Conservation (phyloP, 2,329 filamentous ascomycete species). For the Pseudogymnoascus sp. region DNA sequence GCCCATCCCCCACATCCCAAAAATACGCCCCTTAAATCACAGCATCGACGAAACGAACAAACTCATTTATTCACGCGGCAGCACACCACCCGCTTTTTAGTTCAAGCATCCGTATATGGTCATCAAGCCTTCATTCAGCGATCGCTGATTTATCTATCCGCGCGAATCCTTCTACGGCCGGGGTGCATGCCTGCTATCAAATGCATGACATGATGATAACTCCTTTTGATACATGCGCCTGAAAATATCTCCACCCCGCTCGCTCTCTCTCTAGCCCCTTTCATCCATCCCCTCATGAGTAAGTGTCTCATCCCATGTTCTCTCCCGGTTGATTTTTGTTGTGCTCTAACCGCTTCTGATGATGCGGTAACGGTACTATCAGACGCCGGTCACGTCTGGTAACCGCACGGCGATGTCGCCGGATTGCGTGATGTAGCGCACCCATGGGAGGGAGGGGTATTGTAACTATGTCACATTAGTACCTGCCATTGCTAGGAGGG, state of each 20-base stretch:
- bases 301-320: not conserved
- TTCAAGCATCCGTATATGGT: too few relatives aligned
- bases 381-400: constrained; percentile 53
- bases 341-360: not conserved
- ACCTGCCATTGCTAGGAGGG: too few relatives aligned
- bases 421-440: constrained; percentile 96
- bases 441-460: constrained; percentile 97
- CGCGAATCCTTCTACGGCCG: not conserved
- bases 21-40: too few relatives aligned
- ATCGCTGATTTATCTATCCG: not conserved
- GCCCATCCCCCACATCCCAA: too few relatives aligned
- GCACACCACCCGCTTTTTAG: too few relatives aligned
- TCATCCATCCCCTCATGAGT: not conserved
- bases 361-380: not conserved
- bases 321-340: not conserved
- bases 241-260: not conserved
- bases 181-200: not conserved
- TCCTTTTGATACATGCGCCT: constrained; percentile 1
- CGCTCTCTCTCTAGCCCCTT: not conserved
- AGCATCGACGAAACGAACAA: too few relatives aligned
- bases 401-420: constrained; percentile 92
- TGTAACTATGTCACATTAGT: constrained; percentile 58
- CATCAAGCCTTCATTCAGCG: too few relatives aligned
- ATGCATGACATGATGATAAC: not conserved
- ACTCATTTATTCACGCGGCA: too few relatives aligned